These are phyloP conservation scores for Lipomyces mesembrius DNA, from an alignment of 805 yeast species.

Conservation along the genomic window DNA sequence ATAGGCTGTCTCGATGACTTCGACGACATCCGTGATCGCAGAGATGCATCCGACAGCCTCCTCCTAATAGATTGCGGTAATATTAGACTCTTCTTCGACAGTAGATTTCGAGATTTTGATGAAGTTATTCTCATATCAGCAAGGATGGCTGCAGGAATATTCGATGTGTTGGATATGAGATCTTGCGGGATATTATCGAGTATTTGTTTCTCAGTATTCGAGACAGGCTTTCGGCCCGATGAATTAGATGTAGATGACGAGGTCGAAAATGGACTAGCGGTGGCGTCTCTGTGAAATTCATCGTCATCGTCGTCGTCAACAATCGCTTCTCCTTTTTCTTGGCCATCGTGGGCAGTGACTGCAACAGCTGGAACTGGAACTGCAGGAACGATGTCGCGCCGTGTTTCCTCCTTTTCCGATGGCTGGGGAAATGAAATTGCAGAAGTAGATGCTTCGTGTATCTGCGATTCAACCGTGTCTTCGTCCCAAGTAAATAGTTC, in stretches of 20 bases:
- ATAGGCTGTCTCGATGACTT: constrained; percentile 12
- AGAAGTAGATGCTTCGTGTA: constrained; percentile 36
- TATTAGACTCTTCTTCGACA: constrained; percentile 24
- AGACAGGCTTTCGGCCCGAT: background rate
- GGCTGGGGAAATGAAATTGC: constrained; percentile 22
- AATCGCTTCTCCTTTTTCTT: background rate
- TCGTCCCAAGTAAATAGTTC: constrained; percentile 37
- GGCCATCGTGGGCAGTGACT: constrained; percentile 4
- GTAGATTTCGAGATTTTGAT: constrained; percentile 17
- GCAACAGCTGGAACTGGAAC: constrained; percentile 28
- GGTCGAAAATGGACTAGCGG: background rate
- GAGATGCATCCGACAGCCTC: constrained; percentile 30
- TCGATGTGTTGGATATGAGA: constrained; percentile 10
- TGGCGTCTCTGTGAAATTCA: constrained; percentile 1
- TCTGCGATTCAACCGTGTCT: constrained; percentile 37
- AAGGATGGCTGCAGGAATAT: constrained; percentile 25
- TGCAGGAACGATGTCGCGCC: constrained; percentile 26
- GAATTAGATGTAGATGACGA: background rate
- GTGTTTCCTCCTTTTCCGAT: constrained; percentile 24
- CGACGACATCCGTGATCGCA: constrained; percentile 21
- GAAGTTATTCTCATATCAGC: constrained; percentile 20
- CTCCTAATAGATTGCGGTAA: constrained; percentile 28
- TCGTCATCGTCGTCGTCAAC: constrained; percentile 17
- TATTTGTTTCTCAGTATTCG: constrained; percentile 1
- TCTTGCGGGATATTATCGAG: constrained; percentile 29